Base-by-base conservation (phyloP, 1,139 yeast species). In the Kodamaea ohmeri region DNA sequence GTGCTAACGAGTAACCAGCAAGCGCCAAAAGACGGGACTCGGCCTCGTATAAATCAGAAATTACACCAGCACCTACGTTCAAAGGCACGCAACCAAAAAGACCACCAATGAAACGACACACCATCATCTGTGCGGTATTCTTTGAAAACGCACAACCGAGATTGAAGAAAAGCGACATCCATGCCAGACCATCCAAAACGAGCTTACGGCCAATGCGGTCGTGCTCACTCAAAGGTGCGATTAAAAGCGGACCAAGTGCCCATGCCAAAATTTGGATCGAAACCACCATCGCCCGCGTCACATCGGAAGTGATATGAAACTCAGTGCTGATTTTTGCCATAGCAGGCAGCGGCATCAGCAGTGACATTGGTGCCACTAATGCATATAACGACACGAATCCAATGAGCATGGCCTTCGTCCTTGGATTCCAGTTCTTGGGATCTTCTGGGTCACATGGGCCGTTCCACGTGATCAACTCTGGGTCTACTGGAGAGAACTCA, bases 261-360 rank as follows among this genome's bases (percentile, higher is more conserved):
- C 75, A 70, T 6, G 75, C 73, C 32, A 70, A 52, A 28, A 70
- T 61, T 40, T 68, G 74, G 29, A 70, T 70, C 7, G 74, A 67
- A 3, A 68, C 67, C 22, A 68, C 63, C 67, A 70, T 62, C 5
- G 73, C 57, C 19, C 56, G 44, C 2, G 68, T 48, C 15, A 60
- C 58, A 4, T 51, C 45, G 2, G 64, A 59, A 1, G 54, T 51
- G 33, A 70, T 66, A 34, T 54, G 47, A 46, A 70, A 69, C 11
- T 67, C 70, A 1, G 38, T 32, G 6, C 65, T 49, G 11, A 70
- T 61, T 20, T 63, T 62, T 7, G 60, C 37, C 52, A 67, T 58
- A 0, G 75, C 75, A 0, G 76, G 75, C 4, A 73, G 66, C 18
- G 66, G 57, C 54, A 70, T 70, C 6, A 73, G 65, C 12, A 74